phyloP scores from a whole-genome alignment of 345 rosid genomes.

The Excoecaria cochinchinensis region DNA sequence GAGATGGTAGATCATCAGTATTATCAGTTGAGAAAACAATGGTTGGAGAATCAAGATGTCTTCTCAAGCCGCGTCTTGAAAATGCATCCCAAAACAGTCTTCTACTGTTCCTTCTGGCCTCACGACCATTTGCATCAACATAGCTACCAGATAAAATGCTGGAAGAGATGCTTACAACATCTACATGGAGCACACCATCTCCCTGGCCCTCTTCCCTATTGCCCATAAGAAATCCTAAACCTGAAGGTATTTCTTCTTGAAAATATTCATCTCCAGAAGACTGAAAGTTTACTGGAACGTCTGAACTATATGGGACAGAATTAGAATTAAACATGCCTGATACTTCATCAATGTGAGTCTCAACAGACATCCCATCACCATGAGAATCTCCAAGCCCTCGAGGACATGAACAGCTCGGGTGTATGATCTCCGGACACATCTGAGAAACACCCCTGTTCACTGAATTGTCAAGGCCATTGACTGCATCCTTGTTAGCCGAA shows the following conservation, averaged over 20 bases:
- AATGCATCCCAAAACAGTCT: conserved; percentile 61
- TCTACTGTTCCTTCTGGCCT: conserved; percentile 48
- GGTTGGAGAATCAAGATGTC: conserved; percentile 41
- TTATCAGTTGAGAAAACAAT: conserved; percentile 45
- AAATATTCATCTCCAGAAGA: conserved; percentile 34
- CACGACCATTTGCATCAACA: conserved; percentile 40
- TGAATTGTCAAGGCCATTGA: conserved; percentile 43
- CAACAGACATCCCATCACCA: conserved; percentile 24
- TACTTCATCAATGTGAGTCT: conserved; percentile 36
- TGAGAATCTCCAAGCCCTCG: conserved; percentile 31
- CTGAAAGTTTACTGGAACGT: conserved; percentile 20
- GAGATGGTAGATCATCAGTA: conserved; percentile 37
- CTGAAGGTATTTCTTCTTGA: conserved; percentile 40
- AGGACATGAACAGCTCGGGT: conserved; percentile 35
- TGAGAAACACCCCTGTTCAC: conserved; percentile 37
- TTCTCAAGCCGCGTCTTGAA: conserved; percentile 50
- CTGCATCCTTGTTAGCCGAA: conserved; percentile 50
- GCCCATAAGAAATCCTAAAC: conserved; percentile 48
- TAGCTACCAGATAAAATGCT: conserved; percentile 36
- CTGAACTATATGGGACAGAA: conserved; percentile 32
- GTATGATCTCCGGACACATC: conserved; percentile 23
- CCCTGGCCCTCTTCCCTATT: conserved; percentile 39
- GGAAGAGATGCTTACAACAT: conserved; percentile 57
- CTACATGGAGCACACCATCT: conserved; percentile 51
- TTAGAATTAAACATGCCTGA: conserved; percentile 23